Evolutionary conservation across 257 asterid genomes (phyloP), one percentile per base, ranked within the genome.

Genomic region (Eucommia ulmoides): DNA sequence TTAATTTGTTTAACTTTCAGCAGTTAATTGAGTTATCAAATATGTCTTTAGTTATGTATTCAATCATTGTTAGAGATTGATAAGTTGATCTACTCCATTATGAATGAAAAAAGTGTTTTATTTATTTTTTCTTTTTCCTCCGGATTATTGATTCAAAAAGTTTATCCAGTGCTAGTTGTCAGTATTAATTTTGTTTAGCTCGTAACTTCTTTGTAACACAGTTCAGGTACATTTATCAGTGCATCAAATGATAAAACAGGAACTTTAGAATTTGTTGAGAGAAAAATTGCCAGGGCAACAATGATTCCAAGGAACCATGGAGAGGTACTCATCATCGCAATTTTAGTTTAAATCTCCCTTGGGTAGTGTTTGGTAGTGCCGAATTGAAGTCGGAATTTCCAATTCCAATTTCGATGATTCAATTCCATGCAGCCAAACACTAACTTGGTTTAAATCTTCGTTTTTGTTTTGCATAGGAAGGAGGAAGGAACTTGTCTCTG

Each of bases 171-270:
- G n/a, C n/a, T 21, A 16, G 9, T 10, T 42, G 1, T 2, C 48
- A 8, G 15, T 42, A 38, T 38, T 3, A 38, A 3, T 3, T 3
- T 4, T 16, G 8, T 18, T 6, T 2, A 2, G 3, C 3, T 42
- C n/a, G n/a, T 18, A 10, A 1, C 19, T 42, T 42, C 19, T 9
- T 3, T 18, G n/a, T 16, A 10, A 42, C n/a, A 16, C 48, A 42
- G 48, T 18, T 42, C 48, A 16, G 48, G 48, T 21, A 42, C 19
- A 21, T 42, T 42, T 42, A 3, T 42, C n/a, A 42, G 48, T 42
- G 48, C 48, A 42, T 42, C 48, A 15, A 21, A 42, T 1, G 48
- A 42, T 21, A 42, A 42, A 42, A 42, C 20, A 16, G 48, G 48
- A 16, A 42, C 9, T 15, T 42, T 42, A 21, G 48, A 42, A 16